These are phyloP conservation scores for Neonectria sp. DNA, from an alignment of 2,329 filamentous ascomycete genomes.

Conservation along the genomic window DNA sequence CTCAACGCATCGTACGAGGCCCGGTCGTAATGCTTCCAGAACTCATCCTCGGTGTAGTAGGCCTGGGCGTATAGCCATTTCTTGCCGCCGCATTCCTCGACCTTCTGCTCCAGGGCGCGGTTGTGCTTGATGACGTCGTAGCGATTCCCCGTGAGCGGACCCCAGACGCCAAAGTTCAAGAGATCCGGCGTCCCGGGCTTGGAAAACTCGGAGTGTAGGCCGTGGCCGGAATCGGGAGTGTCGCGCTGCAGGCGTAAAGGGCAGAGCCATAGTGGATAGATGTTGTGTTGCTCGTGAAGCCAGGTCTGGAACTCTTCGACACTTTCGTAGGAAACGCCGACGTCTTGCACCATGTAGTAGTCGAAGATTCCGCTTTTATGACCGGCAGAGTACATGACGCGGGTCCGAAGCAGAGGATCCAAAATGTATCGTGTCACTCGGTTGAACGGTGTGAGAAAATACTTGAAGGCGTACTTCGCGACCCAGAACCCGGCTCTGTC, in stretches of 20 bases:
- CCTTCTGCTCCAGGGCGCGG: constrained; percentile 71
- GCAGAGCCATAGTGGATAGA: constrained; percentile 72
- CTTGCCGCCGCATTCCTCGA: constrained; percentile 73
- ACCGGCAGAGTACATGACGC: constrained; percentile 76
- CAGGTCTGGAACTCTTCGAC: constrained; percentile 63
- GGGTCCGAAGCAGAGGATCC: constrained; percentile 74
- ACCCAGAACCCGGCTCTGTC: constrained; percentile 81
- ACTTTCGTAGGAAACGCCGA: constrained; percentile 64
- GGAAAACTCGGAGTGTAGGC: constrained; percentile 64
- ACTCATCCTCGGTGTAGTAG: constrained; percentile 78
- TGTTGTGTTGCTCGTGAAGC: constrained; percentile 60
- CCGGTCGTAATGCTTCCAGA: constrained; percentile 76
- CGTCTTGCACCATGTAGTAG: constrained; percentile 76
- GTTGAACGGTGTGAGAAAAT: constrained; percentile 78
- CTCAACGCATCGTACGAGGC: constrained; percentile 72
- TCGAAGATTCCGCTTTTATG: constrained; percentile 74
- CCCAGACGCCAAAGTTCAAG: constrained; percentile 77
- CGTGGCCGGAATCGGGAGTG: constrained; percentile 59
- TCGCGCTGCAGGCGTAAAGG: constrained; percentile 63
- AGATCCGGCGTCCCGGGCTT: constrained; percentile 57
- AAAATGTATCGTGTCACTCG: constrained; percentile 72
- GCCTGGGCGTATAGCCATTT: constrained; percentile 81
- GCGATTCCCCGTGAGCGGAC: constrained; percentile 59
- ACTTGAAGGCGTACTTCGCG: constrained; percentile 73
- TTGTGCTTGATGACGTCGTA: constrained; percentile 68